Conservation (phyloP, 805 yeast species). For the Saccharomycopsis sp. region DNA sequence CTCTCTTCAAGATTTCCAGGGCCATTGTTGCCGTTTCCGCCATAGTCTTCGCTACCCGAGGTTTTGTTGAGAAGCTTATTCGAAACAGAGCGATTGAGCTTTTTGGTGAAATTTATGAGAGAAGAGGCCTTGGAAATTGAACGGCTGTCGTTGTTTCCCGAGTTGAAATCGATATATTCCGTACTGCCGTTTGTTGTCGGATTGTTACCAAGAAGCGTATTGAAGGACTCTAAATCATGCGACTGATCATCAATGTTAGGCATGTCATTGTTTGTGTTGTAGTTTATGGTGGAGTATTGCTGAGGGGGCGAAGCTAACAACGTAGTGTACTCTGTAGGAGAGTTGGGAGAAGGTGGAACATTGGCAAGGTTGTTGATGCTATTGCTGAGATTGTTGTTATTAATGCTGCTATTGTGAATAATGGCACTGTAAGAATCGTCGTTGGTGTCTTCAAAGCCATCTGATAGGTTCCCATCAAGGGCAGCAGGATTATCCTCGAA, state of each 20-base stretch:
- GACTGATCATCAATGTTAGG: constrained; percentile 13
- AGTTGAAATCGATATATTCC: constrained; percentile 17
- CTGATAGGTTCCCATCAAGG: neutral
- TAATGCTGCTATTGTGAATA: neutral
- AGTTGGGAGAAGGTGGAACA: neutral
- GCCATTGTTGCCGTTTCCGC: neutral
- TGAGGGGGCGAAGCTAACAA: neutral
- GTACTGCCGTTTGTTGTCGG: neutral
- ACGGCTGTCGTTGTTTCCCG: constrained; percentile 6
- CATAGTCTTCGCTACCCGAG: neutral
- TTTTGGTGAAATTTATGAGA: constrained; percentile 20
- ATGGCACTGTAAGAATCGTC: neutral
- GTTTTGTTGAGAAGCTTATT: constrained; percentile 13
- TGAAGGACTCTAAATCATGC: constrained; percentile 20
- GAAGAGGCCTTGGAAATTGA: constrained; percentile 15
- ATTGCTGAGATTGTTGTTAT: neutral
- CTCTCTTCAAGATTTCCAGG: neutral
- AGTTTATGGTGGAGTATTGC: neutral
- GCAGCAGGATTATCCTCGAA: constrained; percentile 6
- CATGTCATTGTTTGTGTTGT: neutral
- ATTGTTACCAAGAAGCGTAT: constrained; percentile 17
- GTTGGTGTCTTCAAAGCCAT: neutral
- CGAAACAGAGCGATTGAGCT: constrained; percentile 19
- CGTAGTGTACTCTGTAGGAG: neutral
- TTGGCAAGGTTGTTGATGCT: constrained; percentile 3